phyloP scores from a whole-genome alignment of 2,329 filamentous ascomycete genomes.

The Nemania sp. region DNA sequence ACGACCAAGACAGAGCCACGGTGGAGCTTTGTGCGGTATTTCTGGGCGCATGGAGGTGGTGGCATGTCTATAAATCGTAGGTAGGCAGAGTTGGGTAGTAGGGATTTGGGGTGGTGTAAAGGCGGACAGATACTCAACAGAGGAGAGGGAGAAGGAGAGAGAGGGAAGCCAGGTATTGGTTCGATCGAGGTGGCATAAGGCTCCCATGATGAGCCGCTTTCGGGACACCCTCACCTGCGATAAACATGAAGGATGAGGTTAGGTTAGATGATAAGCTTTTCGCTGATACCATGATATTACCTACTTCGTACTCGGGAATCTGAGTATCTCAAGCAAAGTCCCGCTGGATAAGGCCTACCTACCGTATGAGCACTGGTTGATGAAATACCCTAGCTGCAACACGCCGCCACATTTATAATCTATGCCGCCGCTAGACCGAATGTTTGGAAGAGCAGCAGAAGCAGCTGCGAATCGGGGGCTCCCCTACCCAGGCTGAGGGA shows the following conservation, averaged over 20 bases:
- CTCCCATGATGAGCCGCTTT: too few species aligned
- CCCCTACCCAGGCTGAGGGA: slow-evolving; percentile 21
- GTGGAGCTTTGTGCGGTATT: slow-evolving; percentile 24
- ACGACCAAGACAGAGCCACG: slow-evolving; percentile 5
- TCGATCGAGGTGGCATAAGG: slow-evolving; percentile 1
- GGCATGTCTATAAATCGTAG: not conserved
- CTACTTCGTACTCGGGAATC: not conserved
- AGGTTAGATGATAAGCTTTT: not conserved
- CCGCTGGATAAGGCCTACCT: too few species aligned
- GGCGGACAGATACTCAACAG: not conserved
- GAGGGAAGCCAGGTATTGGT: too few species aligned
- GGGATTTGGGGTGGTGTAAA: slow-evolving; percentile 15
- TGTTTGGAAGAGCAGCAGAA: not conserved
- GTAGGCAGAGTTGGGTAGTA: not conserved
- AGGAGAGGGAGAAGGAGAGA: too few species aligned
- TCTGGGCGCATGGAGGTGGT: slow-evolving; percentile 3
- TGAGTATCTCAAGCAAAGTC: too few species aligned
- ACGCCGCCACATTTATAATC: not conserved
- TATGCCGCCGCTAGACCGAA: not conserved
- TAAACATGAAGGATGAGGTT: not conserved
- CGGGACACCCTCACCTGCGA: too few species aligned
- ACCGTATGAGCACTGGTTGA: too few species aligned
- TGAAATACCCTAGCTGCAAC: not conserved
- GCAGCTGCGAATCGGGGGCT: slow-evolving; percentile 17
- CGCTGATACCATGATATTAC: slow-evolving; percentile 19